Base-by-base conservation (phyloP, 2,329 filamentous ascomycete genomes). In the Ophiostoma montium region DNA sequence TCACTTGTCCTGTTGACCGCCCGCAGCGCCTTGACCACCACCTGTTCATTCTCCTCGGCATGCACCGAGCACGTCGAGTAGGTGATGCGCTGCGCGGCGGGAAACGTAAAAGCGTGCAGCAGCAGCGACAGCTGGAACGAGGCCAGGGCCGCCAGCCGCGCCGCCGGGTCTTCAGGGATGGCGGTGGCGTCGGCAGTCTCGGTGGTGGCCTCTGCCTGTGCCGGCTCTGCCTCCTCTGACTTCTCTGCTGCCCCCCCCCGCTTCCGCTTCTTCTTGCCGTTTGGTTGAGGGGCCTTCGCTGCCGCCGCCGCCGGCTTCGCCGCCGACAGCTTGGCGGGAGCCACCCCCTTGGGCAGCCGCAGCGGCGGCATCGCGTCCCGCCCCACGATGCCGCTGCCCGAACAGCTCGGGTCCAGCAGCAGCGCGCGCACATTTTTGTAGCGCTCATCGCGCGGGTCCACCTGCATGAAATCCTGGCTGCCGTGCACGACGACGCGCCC, bases 11-110 rank as follows among this genome's bases (percentile, higher is more conserved):
- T 33, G 18, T 35, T 44, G 0, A 77, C 68, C 0, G 86, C 90
- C 7, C 65, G 62, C 35, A 96, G 68, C 1, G 86, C 84, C 43
- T 75, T 72, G 50, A 82, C 65, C 0, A 95, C 87, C 0, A 96
- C 89, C 2, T 74, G 66, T 64, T 98, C 92, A 58, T 98, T 96
- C 63, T 98, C 92, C 55, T 85, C 76, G 0, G 78, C 75, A 61
- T 96, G 82, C 2, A 95, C 69, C 0, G 90, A 96, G 62, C 92
- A 98, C 0, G 92, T 96, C 32, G 88, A 95, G 62, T 96, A 98
- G 0, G 86, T 89, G 39, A 96, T 80, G 55, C 78, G 82, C 12
- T 63, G 72, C 0, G 86, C 87, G 1, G 74, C 70, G 0, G 87
- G 82, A 57, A 96, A 98, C 19, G 69, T 65, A 65, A 96, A 82